A percentile compares a stretch with the other conserved stretches of the same genome.
Conservation (phyloP, 306 rosid species). For the Biancaea sappan region DNA sequence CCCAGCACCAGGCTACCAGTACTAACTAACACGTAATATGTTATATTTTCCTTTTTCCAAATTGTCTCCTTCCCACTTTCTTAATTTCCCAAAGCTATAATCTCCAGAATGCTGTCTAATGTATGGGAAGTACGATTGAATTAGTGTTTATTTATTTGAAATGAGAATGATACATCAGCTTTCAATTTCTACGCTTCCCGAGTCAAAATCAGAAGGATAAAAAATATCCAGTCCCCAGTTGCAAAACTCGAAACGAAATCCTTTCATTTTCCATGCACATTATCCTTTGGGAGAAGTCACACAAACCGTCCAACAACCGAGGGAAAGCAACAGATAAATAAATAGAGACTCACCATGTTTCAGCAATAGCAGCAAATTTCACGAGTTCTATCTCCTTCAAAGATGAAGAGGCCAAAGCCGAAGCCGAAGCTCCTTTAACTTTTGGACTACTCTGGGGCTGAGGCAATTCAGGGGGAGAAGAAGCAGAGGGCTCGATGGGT, state of each 20-base stretch:
- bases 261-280: neutral
- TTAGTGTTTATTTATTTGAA: neutral
- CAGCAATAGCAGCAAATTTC: conserved; percentile 19
- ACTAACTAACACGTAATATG: neutral
- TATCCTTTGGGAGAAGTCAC: neutral
- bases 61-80: neutral
- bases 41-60: neutral
- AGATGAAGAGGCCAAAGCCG: conserved; percentile 11
- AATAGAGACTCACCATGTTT: neutral
- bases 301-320: neutral
- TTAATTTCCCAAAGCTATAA: neutral
- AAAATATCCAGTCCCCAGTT: neutral
- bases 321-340: neutral
- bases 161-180: neutral
- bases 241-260: neutral
- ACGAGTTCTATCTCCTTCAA: conserved; percentile 16
- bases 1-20: neutral
- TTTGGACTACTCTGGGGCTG: neutral
- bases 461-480: neutral
- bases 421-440: neutral
- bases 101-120: neutral
- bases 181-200: neutral
- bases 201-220: neutral
- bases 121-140: neutral
- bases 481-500: conserved; percentile 9